These are phyloP conservation scores for Cantharellus cinnabarinus DNA, from an alignment of 768 basidiomycete species.

Conservation along the genomic window DNA sequence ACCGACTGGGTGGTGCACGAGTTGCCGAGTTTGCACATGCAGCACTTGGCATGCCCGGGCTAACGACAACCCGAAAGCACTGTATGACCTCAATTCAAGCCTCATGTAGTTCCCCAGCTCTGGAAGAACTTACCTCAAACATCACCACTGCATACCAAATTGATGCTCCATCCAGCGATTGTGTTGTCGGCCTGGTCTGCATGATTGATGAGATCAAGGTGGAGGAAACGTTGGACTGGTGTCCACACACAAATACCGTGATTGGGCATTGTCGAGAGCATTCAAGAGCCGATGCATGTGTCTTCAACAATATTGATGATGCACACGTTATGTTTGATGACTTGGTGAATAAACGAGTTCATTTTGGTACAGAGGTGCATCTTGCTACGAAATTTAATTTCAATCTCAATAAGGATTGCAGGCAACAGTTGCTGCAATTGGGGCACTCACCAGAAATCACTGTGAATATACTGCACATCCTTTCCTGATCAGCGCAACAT, in stretches of 20 bases:
- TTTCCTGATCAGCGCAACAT: conserved; percentile 13
- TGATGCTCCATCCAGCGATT: neutral
- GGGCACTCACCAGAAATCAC: neutral
- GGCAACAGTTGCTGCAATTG: neutral
- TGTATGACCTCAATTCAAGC: no score
- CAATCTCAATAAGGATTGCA: no score
- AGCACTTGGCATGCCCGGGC: neutral
- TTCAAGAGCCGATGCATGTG: neutral
- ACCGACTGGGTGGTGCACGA: neutral
- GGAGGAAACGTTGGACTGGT: neutral
- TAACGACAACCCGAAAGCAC: no score
- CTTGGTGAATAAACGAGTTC: neutral
- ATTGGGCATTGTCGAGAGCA: neutral
- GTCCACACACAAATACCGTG: neutral
- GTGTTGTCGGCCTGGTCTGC: neutral
- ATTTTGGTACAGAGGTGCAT: neutral
- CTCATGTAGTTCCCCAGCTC: neutral
- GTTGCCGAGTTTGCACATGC: neutral
- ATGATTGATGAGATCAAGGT: conserved; percentile 1
- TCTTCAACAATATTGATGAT: neutral
- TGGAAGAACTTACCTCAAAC: neutral
- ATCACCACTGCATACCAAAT: neutral
- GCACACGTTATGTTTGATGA: neutral
- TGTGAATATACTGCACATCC: conserved; percentile 12
- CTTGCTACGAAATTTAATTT: no score